A percentile compares a stretch with the other conserved stretches of the same genome.
Evolutionary conservation across 2,329 filamentous ascomycete species (phyloP).

Genomic region (Cadophora sp.): DNA sequence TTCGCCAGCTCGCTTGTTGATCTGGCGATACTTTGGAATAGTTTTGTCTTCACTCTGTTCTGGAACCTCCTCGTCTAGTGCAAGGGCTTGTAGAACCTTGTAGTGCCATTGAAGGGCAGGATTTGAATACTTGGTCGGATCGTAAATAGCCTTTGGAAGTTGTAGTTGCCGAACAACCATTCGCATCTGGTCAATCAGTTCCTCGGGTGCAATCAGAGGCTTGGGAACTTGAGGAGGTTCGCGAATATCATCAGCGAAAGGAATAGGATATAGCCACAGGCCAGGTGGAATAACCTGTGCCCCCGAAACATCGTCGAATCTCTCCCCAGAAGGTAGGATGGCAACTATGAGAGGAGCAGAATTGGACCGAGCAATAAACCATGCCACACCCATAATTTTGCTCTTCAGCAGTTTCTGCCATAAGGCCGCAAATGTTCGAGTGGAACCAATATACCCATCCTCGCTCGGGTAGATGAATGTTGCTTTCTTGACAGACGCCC

Average conservation of each 20-base stretch:
- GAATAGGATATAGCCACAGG: constrained; percentile 87
- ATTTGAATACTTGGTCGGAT: constrained; percentile 89
- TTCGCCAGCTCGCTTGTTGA: constrained; percentile 79
- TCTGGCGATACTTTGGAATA: constrained; percentile 82
- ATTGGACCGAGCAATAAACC: constrained; percentile 86
- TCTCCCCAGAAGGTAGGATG: constrained; percentile 76
- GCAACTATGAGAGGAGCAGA: constrained; percentile 81
- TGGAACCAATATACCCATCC: constrained; percentile 87
- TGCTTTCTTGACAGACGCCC: constrained; percentile 86
- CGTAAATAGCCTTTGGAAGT: constrained; percentile 83
- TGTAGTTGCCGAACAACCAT: constrained; percentile 76
- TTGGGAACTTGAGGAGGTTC: constrained; percentile 69
- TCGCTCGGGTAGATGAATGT: constrained; percentile 96
- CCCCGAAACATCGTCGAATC: constrained; percentile 66
- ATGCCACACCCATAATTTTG: constrained; percentile 84
- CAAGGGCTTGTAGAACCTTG: constrained; percentile 87
- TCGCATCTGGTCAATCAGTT: constrained; percentile 82
- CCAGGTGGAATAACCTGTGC: constrained; percentile 80
- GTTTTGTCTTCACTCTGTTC: constrained; percentile 77
- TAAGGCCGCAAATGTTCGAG: constrained; percentile 88
- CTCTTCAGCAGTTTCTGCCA: constrained; percentile 84
- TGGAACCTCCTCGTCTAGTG: constrained; percentile 89
- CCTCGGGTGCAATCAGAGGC: constrained; percentile 65
- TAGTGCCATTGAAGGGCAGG: constrained; percentile 97
- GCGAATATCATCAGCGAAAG: constrained; percentile 88